phyloP scores from a whole-genome alignment of 495 filamentous ascomycete species.

The Aspergillus saccharolyticus region DNA sequence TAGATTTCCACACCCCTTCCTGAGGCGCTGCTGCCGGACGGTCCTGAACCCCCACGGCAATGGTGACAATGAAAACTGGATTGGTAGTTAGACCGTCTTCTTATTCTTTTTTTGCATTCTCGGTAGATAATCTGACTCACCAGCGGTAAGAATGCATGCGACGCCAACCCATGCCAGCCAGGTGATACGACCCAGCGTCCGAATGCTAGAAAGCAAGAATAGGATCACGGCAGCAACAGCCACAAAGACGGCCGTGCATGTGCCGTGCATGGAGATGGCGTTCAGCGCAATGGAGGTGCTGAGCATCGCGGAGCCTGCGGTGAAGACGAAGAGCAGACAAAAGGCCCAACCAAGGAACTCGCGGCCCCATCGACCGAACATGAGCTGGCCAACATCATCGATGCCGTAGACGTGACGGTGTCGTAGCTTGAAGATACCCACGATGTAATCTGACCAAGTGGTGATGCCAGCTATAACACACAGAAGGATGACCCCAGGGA shows the following conservation, averaged over 20 bases:
- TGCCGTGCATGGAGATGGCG: conserved; percentile 54
- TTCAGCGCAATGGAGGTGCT: conserved; percentile 61
- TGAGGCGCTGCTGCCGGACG: conserved; percentile 33
- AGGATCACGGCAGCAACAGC: conserved; percentile 31
- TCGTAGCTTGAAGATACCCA: conserved; percentile 62
- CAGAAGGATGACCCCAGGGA: conserved; percentile 45
- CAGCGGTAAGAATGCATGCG: conserved; percentile 30
- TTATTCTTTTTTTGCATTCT: too few species aligned
- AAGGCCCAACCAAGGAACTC: conserved; percentile 55
- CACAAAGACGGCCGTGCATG: conserved; percentile 53
- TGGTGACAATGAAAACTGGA: conserved; percentile 64
- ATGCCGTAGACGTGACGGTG: conserved; percentile 61
- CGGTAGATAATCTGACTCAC: conserved; percentile 14
- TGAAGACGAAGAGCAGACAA: background rate
- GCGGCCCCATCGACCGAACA: conserved; percentile 55
- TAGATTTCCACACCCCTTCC: conserved; percentile 25
- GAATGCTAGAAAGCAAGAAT: conserved; percentile 31
- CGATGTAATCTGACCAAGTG: conserved; percentile 63
- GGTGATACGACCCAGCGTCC: conserved; percentile 34
- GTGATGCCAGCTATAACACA: conserved; percentile 52
- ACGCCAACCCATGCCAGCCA: conserved; percentile 39
- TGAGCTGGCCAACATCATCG: conserved; percentile 57
- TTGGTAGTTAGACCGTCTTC: conserved; percentile 17
- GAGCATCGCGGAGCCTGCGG: background rate
- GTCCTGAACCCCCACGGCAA: conserved; percentile 55